These are phyloP conservation scores for Pseudotulostoma volvatum DNA, from an alignment of 495 filamentous ascomycete species.

Conservation along the genomic window DNA sequence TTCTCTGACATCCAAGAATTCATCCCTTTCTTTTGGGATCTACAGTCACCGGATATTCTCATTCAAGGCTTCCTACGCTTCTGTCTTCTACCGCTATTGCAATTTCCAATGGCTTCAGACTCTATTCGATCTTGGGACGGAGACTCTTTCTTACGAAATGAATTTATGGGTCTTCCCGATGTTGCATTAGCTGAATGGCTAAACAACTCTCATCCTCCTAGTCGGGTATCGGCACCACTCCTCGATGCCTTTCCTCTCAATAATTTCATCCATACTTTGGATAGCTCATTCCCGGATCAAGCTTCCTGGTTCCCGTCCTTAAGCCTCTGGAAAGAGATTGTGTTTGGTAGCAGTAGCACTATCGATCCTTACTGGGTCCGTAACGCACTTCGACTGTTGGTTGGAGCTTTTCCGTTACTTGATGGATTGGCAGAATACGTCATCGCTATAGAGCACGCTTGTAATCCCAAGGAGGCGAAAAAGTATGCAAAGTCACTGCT, in stretches of 20 bases:
- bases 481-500: slow-evolving; percentile 59
- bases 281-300: slow-evolving; percentile 24
- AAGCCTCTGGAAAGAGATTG: slow-evolving; percentile 14
- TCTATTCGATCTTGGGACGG: slow-evolving; percentile 21
- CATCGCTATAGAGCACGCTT: slow-evolving; percentile 50
- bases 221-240: slow-evolving; percentile 6
- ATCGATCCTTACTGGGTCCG: slow-evolving; percentile 32
- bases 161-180: slow-evolving; percentile 16
- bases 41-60: slow-evolving; percentile 23
- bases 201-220: slow-evolving; percentile 1
- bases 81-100: slow-evolving; percentile 43
- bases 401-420: slow-evolving; percentile 19
- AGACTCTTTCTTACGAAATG: slow-evolving; percentile 32
- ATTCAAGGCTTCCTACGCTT: slow-evolving; percentile 56
- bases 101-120: slow-evolving; percentile 7
- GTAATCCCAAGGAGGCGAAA: slow-evolving; percentile 37
- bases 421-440: slow-evolving; percentile 51
- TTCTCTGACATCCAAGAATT: slow-evolving; percentile 56
- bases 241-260: slow-evolving; percentile 15
- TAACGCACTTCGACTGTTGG: slow-evolving; percentile 39
- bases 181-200: slow-evolving; percentile 16
- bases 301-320: slow-evolving; percentile 30
- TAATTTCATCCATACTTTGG: slow-evolving; percentile 19
- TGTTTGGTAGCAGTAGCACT: slow-evolving; percentile 4
- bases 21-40: slow-evolving; percentile 35